A percentile compares a stretch with the other conserved stretches of the same genome.
phyloP scores from a whole-genome alignment of 768 basidiomycete genomes.

The Collybia sp. region DNA sequence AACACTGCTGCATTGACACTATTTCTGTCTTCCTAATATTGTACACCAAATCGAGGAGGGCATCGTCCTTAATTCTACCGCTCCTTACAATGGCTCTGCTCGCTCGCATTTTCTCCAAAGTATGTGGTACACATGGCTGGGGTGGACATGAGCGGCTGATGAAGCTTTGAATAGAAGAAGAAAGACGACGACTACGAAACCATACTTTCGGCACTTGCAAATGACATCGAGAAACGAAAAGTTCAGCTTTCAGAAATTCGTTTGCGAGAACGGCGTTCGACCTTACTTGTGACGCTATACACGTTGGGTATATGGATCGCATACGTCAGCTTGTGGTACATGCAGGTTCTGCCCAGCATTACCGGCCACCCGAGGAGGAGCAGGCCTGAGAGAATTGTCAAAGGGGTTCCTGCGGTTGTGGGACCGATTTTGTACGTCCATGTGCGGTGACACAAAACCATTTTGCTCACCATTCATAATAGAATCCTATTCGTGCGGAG shows the following conservation, averaged over 20 bases:
- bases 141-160: no score
- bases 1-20: not conserved
- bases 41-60: not conserved
- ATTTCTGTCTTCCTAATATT: not conserved
- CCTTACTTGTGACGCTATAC: conserved; percentile 73
- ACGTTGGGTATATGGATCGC: conserved; percentile 69
- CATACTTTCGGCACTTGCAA: conserved; percentile 59
- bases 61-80: not conserved
- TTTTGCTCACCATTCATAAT: conserved; percentile 8
- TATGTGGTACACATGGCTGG: conserved; percentile 8
- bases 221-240: conserved; percentile 70
- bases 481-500: conserved; percentile 75
- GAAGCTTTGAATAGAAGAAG: conserved; percentile 33
- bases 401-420: conserved; percentile 55
- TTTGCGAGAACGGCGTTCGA: conserved; percentile 77
- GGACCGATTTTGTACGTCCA: conserved; percentile 75
- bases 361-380: conserved; percentile 21
- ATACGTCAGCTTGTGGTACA: conserved; percentile 75
- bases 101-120: conserved; percentile 26
- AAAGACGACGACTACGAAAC: conserved; percentile 75
- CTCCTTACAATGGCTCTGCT: conserved; percentile 18
- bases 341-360: conserved; percentile 45
- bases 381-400: conserved; percentile 36
- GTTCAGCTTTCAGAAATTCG: conserved; percentile 76
- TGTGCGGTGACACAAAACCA: not conserved